Conservation (phyloP, 2,329 filamentous ascomycete species). For the Fusarium sp. region DNA sequence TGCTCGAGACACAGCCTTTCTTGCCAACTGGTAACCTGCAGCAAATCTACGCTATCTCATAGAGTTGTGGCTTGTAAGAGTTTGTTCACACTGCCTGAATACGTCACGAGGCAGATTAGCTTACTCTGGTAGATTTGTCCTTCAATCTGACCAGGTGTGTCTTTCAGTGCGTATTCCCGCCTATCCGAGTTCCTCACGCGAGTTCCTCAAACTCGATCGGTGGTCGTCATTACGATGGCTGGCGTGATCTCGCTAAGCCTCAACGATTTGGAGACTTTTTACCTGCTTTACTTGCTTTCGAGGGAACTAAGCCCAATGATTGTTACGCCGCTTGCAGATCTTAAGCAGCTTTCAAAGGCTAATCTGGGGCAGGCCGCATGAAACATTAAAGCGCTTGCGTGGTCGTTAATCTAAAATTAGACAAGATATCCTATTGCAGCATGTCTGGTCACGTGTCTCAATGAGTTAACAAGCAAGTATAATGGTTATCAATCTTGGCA, state of each 20-base stretch:
- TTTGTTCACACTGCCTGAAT: constrained; percentile 1
- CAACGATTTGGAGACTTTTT: neutral
- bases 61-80: neutral
- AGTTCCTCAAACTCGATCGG: neutral
- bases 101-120: neutral
- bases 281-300: neutral
- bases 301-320: neutral
- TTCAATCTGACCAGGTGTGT: neutral
- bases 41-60: neutral
- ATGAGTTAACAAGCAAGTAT: neutral
- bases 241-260: constrained; percentile 18
- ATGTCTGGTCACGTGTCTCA: neutral
- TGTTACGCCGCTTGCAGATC: neutral
- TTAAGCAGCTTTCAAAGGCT: neutral
- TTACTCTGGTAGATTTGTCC: neutral
- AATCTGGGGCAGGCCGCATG: neutral
- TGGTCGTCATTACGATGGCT: constrained; percentile 40
- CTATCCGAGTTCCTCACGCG: neutral
- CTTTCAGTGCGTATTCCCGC: neutral
- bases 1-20: neutral
- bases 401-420: neutral
- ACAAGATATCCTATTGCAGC: neutral
- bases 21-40: neutral
- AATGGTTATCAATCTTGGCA: neutral
- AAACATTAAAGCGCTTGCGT: neutral